Base-by-base conservation (phyloP, 768 basidiomycete species). In the Cystobasidium onofrii region DNA sequence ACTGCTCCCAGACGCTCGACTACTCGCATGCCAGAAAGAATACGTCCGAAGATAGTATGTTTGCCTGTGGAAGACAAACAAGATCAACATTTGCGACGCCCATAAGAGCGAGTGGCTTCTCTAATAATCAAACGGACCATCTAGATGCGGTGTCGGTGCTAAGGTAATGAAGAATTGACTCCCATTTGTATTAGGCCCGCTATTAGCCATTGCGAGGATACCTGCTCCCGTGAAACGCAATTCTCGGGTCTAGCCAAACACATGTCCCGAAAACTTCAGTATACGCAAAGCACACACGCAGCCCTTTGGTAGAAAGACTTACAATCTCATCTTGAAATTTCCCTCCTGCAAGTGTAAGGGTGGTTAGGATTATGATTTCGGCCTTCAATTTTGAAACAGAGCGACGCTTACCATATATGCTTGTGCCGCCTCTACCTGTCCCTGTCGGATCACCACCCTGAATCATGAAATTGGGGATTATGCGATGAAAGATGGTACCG, bases 381-480 rank as follows among this genome's bases (percentile, higher is more conserved):
- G n/a, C n/a, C n/a, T n/a, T n/a, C n/a, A n/a, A n/a, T n/a, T 43
- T 69, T 17, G 23, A 9, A 69, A 1, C 7, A 34, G 29, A n/a
- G 20, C 27, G 6, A 54, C n/a, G 10, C 39, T 31, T 66, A 50
- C 63, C 63, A 63, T 79, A 83, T 57, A 84, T 81, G 18, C 80
- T 81, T 13, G 81, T 82, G 63, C 83, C 82, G 10, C 95, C 94
- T 78, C 90, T 84, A 31, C 95, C 95, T 0, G 95, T 97, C 29
- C 95, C 95, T 18, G 93, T 95, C 13, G 94, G 95, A 80, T 95
- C 93, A 50, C 94, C 95, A 33, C 87, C 63, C 64, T 99, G 95
- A 18, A 96, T 88, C 95, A 97, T 97, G 79, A 97, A 97, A 80
- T 94, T 93, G 89, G 94, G 12, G 23, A 98, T 89, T 77, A 98